phyloP scores from a whole-genome alignment of 768 basidiomycete species.

The Megacollybia marginata region DNA sequence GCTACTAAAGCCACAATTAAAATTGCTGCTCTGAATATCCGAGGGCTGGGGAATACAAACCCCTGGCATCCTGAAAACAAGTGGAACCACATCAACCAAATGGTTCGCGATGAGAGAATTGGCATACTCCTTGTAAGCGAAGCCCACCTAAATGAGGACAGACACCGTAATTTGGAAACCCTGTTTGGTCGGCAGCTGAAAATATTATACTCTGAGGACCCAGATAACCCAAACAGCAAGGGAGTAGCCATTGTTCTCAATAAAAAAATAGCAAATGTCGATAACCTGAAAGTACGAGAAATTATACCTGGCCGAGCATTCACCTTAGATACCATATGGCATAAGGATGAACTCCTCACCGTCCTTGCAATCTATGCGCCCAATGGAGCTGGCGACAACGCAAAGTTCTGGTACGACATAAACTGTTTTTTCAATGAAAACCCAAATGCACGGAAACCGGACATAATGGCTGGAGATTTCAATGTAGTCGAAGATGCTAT shows the following conservation, averaged over 20 bases:
- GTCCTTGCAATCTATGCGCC: constrained; percentile 30
- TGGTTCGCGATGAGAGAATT: constrained; percentile 17
- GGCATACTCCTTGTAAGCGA: constrained; percentile 23
- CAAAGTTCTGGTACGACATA: constrained; percentile 20
- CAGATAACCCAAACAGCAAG: constrained; percentile 9
- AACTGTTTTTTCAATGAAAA: constrained; percentile 1
- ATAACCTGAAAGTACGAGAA: constrained; percentile 1
- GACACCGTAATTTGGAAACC: constrained; percentile 1
- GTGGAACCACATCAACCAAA: constrained; percentile 6
- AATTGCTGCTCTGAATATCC: constrained; percentile 4
- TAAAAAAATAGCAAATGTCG: constrained; percentile 14
- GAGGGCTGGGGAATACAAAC: not conserved
- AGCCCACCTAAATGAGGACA: constrained; percentile 19
- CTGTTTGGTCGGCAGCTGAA: constrained; percentile 6
- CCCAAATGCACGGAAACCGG: constrained; percentile 11
- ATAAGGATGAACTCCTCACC: constrained; percentile 9
- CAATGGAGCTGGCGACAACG: constrained; percentile 18
- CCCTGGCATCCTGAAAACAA: constrained; percentile 1
- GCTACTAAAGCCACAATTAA: not conserved
- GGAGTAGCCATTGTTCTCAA: constrained; percentile 27
- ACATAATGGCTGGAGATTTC: constrained; percentile 32
- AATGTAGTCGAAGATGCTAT: constrained; percentile 32
- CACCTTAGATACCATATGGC: constrained; percentile 10
- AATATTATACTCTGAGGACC: constrained; percentile 11
- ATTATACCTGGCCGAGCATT: constrained; percentile 22